Conservation (phyloP, 345 rosid species). For the Toxicodendron radicans region DNA sequence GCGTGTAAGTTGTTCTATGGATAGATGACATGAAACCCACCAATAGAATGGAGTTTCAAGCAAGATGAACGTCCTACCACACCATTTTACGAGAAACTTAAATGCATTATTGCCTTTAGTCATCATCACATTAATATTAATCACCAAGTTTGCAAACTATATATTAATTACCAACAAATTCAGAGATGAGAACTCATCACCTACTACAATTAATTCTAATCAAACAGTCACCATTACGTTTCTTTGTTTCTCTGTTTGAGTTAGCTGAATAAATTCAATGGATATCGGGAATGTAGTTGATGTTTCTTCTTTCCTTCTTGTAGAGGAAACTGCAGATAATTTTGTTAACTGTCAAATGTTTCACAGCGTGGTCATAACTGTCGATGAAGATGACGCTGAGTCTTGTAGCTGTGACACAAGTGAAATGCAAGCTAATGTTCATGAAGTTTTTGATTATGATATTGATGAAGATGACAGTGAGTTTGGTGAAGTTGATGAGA, state of each 20-base stretch:
- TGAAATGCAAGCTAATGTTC: not conserved
- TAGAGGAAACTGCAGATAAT: constrained; percentile 55
- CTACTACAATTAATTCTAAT: constrained; percentile 7
- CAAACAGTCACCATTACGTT: not conserved
- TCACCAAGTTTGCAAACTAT: constrained; percentile 13
- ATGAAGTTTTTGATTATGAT: constrained; percentile 16
- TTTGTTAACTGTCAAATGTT: constrained; percentile 9
- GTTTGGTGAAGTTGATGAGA: not conserved
- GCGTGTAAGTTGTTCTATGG: constrained; percentile 12
- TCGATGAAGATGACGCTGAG: constrained; percentile 50
- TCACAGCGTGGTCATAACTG: not conserved
- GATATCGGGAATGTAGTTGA: constrained; percentile 29
- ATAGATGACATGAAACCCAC: constrained; percentile 42
- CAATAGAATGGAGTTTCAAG: constrained; percentile 29
- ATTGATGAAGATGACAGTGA: not conserved
- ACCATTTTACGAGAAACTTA: constrained; percentile 16
- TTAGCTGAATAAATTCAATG: constrained; percentile 14
- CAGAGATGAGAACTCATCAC: not conserved
- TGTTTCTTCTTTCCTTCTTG: constrained; percentile 41
- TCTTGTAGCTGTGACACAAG: constrained; percentile 44
- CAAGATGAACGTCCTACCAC: constrained; percentile 25
- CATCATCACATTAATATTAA: constrained; percentile 12
- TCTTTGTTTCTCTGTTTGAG: not conserved
- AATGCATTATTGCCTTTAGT: not conserved
- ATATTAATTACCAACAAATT: constrained; percentile 6